Evolutionary conservation across 2,329 filamentous ascomycete species (phyloP), one percentile per base, ranked within the genome.

Genomic region (Aspergillus chevalieri): DNA sequence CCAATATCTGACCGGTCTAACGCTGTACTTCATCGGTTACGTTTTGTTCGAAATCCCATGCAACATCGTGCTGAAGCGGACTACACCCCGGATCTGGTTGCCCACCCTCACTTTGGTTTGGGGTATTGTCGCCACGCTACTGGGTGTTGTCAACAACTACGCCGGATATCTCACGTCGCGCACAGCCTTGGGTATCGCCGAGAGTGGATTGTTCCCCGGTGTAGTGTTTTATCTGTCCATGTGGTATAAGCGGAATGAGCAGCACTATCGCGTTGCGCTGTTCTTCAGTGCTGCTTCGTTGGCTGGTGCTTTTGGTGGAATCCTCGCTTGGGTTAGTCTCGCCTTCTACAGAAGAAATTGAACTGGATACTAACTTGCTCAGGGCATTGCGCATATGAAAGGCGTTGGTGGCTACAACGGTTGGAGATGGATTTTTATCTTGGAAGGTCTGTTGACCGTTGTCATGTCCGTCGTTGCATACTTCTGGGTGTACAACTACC

Each of bases 381-480:
- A 41, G 65, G 77, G 70, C 2, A 78, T 80, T 43, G 72, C 69
- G 2, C 70, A 74, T 46, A 70, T 78, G 57, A 64, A 72, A 50
- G 73, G 74, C 1, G 66, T 74, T 10, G 72, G 67, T 3, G 75
- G 75, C 0, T 67, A 81, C 39, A 69, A 67, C 21, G 76, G 70
- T 33, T 86, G 83, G 83, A 73, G 80, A 52, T 86, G 83, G 71
- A 75, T 86, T 3, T 86, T 86, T 62, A 78, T 85, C 49, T 71
- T 86, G 74, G 81, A 89, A 47, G 86, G 86, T 3, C 80, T 87
- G 2, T 70, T 89, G 46, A 86, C 84, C 1, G 83, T 89, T 1
- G 80, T 85, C 24, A 65, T 69, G 44, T 66, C 69, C 4, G 21
- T 62, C 1, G 45, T 57, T 17, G 61, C 67, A 5, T 74, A 70